phyloP scores from a whole-genome alignment of 139 green algal species.

The Chloropicon primus region DNA sequence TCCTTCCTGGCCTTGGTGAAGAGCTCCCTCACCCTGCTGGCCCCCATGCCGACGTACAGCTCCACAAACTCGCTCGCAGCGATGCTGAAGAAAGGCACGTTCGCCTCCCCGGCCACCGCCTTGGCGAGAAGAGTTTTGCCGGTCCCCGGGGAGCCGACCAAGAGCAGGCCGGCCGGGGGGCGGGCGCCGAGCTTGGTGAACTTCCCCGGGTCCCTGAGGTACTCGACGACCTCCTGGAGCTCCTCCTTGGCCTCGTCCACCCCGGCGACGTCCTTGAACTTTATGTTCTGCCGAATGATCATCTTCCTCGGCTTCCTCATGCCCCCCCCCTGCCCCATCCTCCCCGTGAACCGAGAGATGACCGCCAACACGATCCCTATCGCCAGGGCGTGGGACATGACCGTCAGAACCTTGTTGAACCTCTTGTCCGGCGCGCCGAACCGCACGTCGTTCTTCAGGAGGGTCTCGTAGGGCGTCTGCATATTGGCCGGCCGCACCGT shows the following conservation, averaged over 20 bases:
- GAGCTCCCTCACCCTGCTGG: constrained; percentile 61
- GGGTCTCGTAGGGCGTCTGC: constrained; percentile 49
- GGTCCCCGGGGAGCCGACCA: constrained; percentile 36
- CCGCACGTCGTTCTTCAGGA: constrained; percentile 40
- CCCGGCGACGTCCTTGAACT: constrained; percentile 75
- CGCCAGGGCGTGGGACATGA: constrained; percentile 35
- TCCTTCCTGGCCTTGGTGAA: constrained; percentile 65
- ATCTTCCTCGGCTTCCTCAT: neutral
- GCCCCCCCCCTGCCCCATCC: neutral
- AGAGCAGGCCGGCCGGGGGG: constrained; percentile 56
- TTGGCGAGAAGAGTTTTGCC: constrained; percentile 1
- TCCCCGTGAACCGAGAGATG: neutral
- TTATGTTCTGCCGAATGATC: constrained; percentile 1
- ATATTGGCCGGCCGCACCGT: constrained; percentile 63
- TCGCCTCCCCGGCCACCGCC: neutral
- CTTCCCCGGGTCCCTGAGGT: constrained; percentile 47
- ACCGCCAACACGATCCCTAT: neutral
- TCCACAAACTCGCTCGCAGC: constrained; percentile 22
- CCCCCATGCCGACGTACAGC: constrained; percentile 87
- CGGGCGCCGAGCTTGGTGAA: constrained; percentile 44
- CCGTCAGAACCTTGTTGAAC: constrained; percentile 29
- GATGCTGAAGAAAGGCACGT: constrained; percentile 5
- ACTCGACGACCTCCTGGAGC: constrained; percentile 74
- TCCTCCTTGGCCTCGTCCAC: constrained; percentile 76
- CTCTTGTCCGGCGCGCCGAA: constrained; percentile 52